Conservation (phyloP, 73 alveolate genomes). For the Paramecium caudatum region DNA sequence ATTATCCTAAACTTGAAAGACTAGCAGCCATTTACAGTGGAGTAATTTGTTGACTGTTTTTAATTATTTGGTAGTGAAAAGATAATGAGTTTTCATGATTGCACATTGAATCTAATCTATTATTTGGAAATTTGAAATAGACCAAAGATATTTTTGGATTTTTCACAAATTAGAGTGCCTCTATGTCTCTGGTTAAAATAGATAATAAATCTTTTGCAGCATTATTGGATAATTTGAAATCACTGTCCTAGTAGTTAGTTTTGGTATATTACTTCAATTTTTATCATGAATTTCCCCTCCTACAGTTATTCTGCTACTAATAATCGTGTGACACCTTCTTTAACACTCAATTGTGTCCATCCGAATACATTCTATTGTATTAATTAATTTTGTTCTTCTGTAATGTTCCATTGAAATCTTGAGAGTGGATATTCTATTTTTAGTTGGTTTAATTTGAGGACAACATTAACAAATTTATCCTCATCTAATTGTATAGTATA, state of each 20-base stretch:
- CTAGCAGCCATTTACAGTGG: background rate
- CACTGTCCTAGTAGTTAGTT: too few species aligned
- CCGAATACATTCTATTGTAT: conserved; percentile 35
- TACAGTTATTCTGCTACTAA: conserved; percentile 32
- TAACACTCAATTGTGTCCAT: conserved; percentile 18
- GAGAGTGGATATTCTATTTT: conserved; percentile 23
- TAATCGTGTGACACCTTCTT: background rate
- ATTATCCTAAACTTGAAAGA: conserved; percentile 1
- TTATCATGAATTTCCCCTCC: conserved; percentile 17
- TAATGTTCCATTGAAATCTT: background rate
- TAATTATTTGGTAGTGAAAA: background rate
- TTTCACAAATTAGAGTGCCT: background rate
- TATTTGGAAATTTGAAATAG: conserved; percentile 20
- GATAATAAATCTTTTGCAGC: background rate
- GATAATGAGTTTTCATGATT: conserved; percentile 24
- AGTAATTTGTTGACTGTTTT: background rate
- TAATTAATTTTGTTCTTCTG: background rate
- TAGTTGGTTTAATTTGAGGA: background rate
- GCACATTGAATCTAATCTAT: conserved; percentile 36
- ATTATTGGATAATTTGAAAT: conserved; percentile 12
- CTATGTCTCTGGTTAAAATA: conserved; percentile 14
- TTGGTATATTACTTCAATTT: too few species aligned
- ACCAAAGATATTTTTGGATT: conserved; percentile 40
- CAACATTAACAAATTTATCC: conserved; percentile 36
- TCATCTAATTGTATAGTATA: conserved; percentile 31